These are phyloP conservation scores for Coemansia sp. DNA, from an alignment of 192 early-diverging fungal genomes.

Conservation along the genomic window DNA sequence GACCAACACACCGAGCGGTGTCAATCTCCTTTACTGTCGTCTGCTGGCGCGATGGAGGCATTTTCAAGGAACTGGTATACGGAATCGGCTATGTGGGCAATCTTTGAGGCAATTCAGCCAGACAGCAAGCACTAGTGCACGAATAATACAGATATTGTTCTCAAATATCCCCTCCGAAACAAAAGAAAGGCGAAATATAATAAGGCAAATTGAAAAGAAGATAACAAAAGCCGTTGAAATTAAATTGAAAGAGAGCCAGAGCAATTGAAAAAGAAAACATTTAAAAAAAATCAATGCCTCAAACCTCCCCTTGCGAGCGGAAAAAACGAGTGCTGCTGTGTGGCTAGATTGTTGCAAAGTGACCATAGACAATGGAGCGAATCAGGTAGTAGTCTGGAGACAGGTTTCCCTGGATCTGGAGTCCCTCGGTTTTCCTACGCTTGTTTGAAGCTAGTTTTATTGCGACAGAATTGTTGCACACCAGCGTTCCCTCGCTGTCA, in stretches of 20 bases:
- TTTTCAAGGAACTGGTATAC: slow-evolving; percentile 6
- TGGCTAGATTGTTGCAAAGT: slow-evolving; percentile 22
- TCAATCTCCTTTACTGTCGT: slow-evolving; percentile 50
- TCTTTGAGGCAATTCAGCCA: not conserved
- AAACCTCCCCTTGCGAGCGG: not conserved
- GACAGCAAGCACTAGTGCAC: not conserved
- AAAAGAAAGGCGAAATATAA: too few relatives aligned
- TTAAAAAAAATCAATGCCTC: not conserved
- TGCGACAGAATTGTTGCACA: slow-evolving; percentile 77
- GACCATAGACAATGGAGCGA: slow-evolving; percentile 53
- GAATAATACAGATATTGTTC: too few relatives aligned
- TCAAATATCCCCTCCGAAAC: too few relatives aligned
- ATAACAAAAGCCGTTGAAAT: too few relatives aligned
- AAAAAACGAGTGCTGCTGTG: not conserved
- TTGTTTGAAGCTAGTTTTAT: slow-evolving; percentile 39
- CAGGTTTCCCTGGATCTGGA: slow-evolving; percentile 49
- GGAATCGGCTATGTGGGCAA: not conserved
- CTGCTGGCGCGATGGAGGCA: slow-evolving; percentile 45
- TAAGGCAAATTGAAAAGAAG: not conserved
- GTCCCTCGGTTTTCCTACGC: slow-evolving; percentile 15
- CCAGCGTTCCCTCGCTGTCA: slow-evolving; percentile 76
- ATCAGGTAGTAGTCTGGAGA: slow-evolving; percentile 55
- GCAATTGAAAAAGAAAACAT: too few relatives aligned
- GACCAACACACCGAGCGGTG: slow-evolving; percentile 53
- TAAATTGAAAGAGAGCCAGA: too few relatives aligned